These are phyloP conservation scores for Prunus armeniaca DNA, from an alignment of 306 rosid genomes.

Conservation along the genomic window DNA sequence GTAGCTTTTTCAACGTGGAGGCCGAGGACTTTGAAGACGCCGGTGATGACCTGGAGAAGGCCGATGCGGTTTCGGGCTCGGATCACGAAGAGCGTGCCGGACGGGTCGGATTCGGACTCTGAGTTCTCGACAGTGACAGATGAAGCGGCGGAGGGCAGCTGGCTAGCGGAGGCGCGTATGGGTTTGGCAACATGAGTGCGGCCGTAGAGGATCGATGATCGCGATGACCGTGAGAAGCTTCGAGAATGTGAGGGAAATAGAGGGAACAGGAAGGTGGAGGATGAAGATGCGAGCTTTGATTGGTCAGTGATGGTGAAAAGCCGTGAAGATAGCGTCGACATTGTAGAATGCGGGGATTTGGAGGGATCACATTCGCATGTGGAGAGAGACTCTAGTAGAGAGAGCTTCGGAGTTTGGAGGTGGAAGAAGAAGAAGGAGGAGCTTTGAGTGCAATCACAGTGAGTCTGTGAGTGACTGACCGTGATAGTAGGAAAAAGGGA, in stretches of 20 bases:
- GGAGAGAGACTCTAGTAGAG: background rate
- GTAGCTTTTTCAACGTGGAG: conserved; percentile 60
- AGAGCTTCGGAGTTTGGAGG: background rate
- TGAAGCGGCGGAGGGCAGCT: conserved; percentile 28
- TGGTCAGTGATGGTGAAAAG: conserved; percentile 12
- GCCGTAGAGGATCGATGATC: conserved; percentile 9
- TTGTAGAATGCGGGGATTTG: conserved; percentile 16
- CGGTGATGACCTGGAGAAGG: conserved; percentile 61
- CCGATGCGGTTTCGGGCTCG: conserved; percentile 65
- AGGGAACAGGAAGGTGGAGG: conserved; percentile 11
- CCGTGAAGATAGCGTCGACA: conserved; percentile 42
- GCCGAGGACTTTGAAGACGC: conserved; percentile 67
- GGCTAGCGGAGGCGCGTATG: conserved; percentile 31
- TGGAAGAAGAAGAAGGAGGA: background rate
- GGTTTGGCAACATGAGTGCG: conserved; percentile 11
- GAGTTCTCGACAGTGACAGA: conserved; percentile 36
- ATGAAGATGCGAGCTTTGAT: conserved; percentile 22
- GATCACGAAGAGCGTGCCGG: conserved; percentile 53
- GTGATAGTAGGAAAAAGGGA: conserved; percentile 5
- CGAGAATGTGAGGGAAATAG: conserved; percentile 19
- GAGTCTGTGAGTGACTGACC: background rate
- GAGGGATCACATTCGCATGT: background rate
- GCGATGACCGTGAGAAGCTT: background rate
- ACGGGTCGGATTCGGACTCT: conserved; percentile 23
- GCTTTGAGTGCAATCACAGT: background rate